Evolutionary conservation across 2,329 filamentous ascomycete species (phyloP).

Genomic region (Phoma herbarum): DNA sequence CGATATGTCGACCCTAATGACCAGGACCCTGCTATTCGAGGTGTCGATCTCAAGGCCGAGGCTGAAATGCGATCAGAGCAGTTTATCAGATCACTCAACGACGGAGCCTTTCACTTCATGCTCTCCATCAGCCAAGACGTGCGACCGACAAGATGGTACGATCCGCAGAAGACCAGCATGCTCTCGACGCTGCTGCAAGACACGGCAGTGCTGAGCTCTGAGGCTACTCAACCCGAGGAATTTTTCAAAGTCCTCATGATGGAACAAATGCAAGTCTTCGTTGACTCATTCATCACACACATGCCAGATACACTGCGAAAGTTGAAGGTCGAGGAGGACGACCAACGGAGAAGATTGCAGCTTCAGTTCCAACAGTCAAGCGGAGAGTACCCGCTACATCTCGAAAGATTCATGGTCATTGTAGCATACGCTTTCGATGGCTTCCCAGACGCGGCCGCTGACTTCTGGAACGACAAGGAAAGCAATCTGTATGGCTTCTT

Average conservation of each 20-base stretch:
- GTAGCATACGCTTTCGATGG: conserved; percentile 92
- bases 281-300: conserved; percentile 93
- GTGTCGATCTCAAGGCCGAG: conserved; percentile 72
- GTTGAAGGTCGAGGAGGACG: conserved; percentile 87
- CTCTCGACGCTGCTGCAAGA: conserved; percentile 85
- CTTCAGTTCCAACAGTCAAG: conserved; percentile 59
- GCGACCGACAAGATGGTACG: conserved; percentile 83
- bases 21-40: conserved; percentile 56
- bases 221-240: conserved; percentile 73
- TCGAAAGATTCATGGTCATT: conserved; percentile 91
- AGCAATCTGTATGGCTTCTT: conserved; percentile 94
- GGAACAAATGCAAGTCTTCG: conserved; percentile 84
- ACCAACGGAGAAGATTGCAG: conserved; percentile 69
- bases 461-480: conserved; percentile 92
- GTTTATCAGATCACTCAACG: conserved; percentile 80
- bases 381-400: conserved; percentile 63
- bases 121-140: conserved; percentile 84
- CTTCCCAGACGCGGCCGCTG: conserved; percentile 81
- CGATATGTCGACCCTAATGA: conserved; percentile 81
- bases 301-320: conserved; percentile 90
- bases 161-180: conserved; percentile 83
- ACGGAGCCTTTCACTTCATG: conserved; percentile 92
- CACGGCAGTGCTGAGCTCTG: conserved; percentile 72
- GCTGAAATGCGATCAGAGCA: conserved; percentile 74
- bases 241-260: conserved; percentile 78